Percentiles rank a stretch among this genome's conserved stretches.
These are phyloP conservation scores for Beauveria bassiana DNA, from an alignment of 2,329 filamentous ascomycete species.

Conservation along the genomic window DNA sequence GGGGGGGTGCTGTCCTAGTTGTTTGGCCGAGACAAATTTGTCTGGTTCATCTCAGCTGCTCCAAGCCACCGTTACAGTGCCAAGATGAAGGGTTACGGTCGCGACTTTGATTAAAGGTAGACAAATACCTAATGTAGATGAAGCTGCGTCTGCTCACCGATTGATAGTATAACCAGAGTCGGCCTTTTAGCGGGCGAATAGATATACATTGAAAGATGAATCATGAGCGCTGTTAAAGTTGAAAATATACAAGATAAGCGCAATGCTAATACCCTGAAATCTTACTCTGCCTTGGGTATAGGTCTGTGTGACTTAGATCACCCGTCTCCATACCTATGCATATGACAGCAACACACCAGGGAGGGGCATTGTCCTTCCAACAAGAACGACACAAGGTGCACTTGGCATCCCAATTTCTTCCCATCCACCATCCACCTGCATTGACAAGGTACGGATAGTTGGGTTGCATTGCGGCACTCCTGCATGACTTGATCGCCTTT, in stretches of 20 bases:
- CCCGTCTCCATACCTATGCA: too few relatives aligned
- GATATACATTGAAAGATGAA: not conserved
- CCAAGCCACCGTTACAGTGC: constrained; percentile 3
- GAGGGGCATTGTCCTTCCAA: not conserved
- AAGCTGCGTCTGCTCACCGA: not conserved
- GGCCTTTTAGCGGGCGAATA: too few relatives aligned
- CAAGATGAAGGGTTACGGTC: not conserved
- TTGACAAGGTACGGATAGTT: not conserved
- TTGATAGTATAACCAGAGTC: too few relatives aligned
- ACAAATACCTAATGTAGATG: not conserved
- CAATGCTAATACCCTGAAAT: too few relatives aligned
- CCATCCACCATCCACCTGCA: not conserved
- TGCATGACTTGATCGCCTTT: not conserved
- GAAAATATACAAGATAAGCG: too few relatives aligned
- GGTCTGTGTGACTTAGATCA: too few relatives aligned
- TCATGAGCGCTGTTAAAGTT: not conserved
- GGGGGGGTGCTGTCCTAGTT: not conserved
- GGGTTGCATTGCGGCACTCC: constrained; percentile 3
- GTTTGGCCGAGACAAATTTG: not conserved
- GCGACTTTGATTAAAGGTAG: too few relatives aligned
- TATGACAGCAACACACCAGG: too few relatives aligned
- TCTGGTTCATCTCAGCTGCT: not conserved
- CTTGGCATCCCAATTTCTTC: not conserved
- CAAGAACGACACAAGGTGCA: not conserved
- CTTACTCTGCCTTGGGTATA: too few relatives aligned